Percentiles rank a stretch among this genome's conserved stretches.
These are phyloP conservation scores for Phytophthora citricola DNA, from an alignment of 352 stramenopile genomes.

Conservation along the genomic window DNA sequence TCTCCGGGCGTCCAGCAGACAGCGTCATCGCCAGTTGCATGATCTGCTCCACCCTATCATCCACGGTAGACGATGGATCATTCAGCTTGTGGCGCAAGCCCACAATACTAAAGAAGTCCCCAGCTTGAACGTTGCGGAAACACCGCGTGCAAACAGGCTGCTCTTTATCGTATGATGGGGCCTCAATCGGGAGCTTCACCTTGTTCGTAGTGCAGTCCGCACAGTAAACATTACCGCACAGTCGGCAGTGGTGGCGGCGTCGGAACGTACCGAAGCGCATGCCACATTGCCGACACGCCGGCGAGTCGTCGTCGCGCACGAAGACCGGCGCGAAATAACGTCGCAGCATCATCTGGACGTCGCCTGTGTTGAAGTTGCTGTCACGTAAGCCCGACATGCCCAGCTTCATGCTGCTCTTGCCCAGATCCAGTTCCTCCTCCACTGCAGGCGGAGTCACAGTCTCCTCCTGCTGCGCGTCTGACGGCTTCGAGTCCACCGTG, in stretches of 20 bases:
- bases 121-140: constrained; percentile 70
- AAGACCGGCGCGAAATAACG: constrained; percentile 71
- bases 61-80: constrained; percentile 42
- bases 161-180: constrained; percentile 68
- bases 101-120: constrained; percentile 81
- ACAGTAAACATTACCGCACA: constrained; percentile 82
- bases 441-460: neutral
- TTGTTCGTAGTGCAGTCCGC: constrained; percentile 79
- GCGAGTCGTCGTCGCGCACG: constrained; percentile 53
- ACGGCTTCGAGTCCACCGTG: constrained; percentile 5
- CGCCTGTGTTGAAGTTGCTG: constrained; percentile 36
- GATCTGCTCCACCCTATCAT: constrained; percentile 78
- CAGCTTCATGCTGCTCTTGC: constrained; percentile 23
- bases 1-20: constrained; percentile 67
- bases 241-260: constrained; percentile 75
- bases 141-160: constrained; percentile 79
- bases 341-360: constrained; percentile 49
- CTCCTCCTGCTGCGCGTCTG: constrained; percentile 4
- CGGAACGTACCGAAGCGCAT: constrained; percentile 81
- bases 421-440: constrained; percentile 18
- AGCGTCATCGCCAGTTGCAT: constrained; percentile 66
- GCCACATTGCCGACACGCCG: constrained; percentile 66
- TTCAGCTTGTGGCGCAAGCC: constrained; percentile 64
- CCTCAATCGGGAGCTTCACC: constrained; percentile 66
- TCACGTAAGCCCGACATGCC: constrained; percentile 12